Evolutionary conservation across 2,329 filamentous ascomycete species (phyloP), one percentile per base, ranked within the genome.

Genomic region (Paracoccidioides brasiliensis): DNA sequence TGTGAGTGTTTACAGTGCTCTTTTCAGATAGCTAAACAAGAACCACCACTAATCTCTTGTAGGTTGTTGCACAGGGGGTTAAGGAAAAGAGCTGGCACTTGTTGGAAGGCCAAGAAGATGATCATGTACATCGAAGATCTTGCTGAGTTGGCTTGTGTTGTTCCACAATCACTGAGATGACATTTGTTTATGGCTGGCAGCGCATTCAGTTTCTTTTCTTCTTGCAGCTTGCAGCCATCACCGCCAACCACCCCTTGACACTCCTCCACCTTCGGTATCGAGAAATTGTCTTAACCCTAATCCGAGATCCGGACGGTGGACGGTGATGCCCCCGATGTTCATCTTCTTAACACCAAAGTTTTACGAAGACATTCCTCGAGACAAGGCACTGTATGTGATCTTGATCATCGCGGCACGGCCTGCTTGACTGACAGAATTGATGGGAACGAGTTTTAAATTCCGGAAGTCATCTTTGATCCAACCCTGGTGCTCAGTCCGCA

Each of bases 71-170:
- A 22, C 22, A 22, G 22, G 22, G 1, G 22, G 22, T 22, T 22
- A 22, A 22, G 22, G 2, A 22, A 22, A 22, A 22, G 22, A 22
- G 22, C 22, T 22, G 22, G 22, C 22, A 2, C 22, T 22, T 2
- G 2, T 22, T 22, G 22, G 22, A 41, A 46, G 58, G 42, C 60
- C 56, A 46, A n/a, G n/a, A 69, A 68, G 60, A 57, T 56, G 43
- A 67, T 57, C 14, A 70, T 70, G 54, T 69, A 65, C 56, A 58
- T 68, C 46, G 58, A 69, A 57, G 64, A 69, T 60, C 56, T 69
- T 14, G 62, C 61, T n/a, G 61, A 69, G 57, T 69, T 66, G 53
- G 58, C 64, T 1, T 53, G 57, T 51, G 61, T 68, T n/a, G 53
- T 69, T 22, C 57, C 28, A 60, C 59, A 8, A 69, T 59, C 14